phyloP scores from a whole-genome alignment of 1,139 yeast species.

The Hansenula sp. region DNA sequence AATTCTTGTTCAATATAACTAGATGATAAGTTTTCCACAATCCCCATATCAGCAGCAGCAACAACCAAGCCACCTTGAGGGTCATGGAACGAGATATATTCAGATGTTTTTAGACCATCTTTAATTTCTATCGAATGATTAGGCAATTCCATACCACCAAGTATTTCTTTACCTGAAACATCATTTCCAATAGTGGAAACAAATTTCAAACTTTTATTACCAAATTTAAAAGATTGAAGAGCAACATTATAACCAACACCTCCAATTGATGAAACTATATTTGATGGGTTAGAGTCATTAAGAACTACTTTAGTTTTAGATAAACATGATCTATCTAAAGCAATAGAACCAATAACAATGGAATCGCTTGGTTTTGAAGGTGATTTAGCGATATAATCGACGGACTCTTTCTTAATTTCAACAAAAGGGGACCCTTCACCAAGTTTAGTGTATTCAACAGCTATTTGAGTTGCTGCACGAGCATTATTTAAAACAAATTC shows the following conservation, averaged over 20 bases:
- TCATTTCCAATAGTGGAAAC: constrained; percentile 63
- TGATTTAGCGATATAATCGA: too few species aligned
- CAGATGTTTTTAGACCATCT: constrained; percentile 44
- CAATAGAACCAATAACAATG: constrained; percentile 69
- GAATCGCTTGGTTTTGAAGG: constrained; percentile 19
- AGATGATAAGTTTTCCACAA: constrained; percentile 48
- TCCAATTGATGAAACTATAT: constrained; percentile 54
- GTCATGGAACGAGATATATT: constrained; percentile 68
- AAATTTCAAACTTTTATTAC: constrained; percentile 34
- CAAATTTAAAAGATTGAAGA: constrained; percentile 37
- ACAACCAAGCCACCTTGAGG: constrained; percentile 57
- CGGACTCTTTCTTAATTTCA: too few species aligned
- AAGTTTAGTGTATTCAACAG: constrained; percentile 38
- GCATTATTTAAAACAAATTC: constrained; percentile 80
- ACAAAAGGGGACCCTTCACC: background rate
- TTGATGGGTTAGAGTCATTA: constrained; percentile 75
- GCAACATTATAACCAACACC: constrained; percentile 85
- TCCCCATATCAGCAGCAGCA: constrained; percentile 84
- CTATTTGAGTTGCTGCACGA: constrained; percentile 60
- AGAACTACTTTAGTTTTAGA: constrained; percentile 27
- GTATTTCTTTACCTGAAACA: constrained; percentile 42
- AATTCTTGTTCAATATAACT: constrained; percentile 37
- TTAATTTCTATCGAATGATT: constrained; percentile 26
- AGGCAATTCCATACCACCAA: constrained; percentile 29
- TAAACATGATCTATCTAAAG: constrained; percentile 63